A percentile compares a stretch with the other conserved stretches of the same genome.
These are phyloP conservation scores for Sporothrix globosa DNA, from an alignment of 2,329 filamentous ascomycete species.

Conservation along the genomic window DNA sequence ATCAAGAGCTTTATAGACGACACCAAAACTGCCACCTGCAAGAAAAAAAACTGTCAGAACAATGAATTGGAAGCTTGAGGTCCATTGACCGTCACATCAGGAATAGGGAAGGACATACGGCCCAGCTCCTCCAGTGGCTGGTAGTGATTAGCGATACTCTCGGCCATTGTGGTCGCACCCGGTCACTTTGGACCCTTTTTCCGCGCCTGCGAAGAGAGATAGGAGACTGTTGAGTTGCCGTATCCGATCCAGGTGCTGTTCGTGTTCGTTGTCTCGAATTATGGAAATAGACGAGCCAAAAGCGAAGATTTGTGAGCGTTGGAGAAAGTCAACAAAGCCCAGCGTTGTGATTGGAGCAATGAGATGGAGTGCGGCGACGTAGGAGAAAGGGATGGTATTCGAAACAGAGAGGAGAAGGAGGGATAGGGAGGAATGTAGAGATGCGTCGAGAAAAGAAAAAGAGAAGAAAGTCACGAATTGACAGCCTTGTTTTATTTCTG, in stretches of 20 bases:
- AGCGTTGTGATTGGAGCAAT: constrained; percentile 14
- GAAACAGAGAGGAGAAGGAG: background rate
- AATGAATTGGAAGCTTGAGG: background rate
- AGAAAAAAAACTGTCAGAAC: constrained; percentile 27
- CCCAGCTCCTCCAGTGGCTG: constrained; percentile 95
- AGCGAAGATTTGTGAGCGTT: background rate
- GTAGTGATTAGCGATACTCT: constrained; percentile 80
- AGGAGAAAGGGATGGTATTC: constrained; percentile 3
- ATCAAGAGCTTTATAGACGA: constrained; percentile 96
- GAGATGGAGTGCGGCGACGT: constrained; percentile 22
- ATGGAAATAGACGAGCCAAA: background rate
- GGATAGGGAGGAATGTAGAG: constrained; percentile 8
- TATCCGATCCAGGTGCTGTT: background rate
- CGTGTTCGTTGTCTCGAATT: constrained; percentile 16
- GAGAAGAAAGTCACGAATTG: background rate
- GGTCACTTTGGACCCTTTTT: constrained; percentile 14
- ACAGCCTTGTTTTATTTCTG: background rate
- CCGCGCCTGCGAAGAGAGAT: background rate
- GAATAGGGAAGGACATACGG: constrained; percentile 56
- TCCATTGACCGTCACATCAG: background rate
- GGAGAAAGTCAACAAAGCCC: constrained; percentile 28
- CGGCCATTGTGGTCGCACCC: constrained; percentile 49
- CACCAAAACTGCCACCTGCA: constrained; percentile 88
- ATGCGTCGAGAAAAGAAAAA: constrained; percentile 9
- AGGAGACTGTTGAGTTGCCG: background rate